Evolutionary conservation across 108 stramenopile genomes (phyloP), one percentile per base, ranked within the genome.

Genomic region (Cyclotella cryptica): DNA sequence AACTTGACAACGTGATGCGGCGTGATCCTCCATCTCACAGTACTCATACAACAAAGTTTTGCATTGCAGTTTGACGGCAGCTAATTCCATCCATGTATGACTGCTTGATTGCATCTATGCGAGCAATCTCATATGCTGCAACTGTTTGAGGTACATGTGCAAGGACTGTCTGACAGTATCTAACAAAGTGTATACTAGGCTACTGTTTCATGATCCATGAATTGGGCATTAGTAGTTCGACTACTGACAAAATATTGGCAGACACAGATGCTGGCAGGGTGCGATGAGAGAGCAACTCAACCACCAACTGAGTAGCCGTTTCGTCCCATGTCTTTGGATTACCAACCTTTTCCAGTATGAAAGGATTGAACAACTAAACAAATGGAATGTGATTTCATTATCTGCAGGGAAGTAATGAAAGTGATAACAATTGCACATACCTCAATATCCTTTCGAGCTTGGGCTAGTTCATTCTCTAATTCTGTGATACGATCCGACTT

Each of bases 121-220:
- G 15, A 42, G 41, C 62, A 40, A 63, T 18, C n/a, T 19, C n/a
- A n/a, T 63, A 63, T 3, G 62, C 62, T 18, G 62, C 62, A 63
- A 63, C 10, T n/a, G 62, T 63, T 13, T 63, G 39, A 12, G 35
- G 3, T 35, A 63, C 35, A 10, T 42, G 39, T 35, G 11, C 55
- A 19, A 55, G 22, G n/a, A 55, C 24, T 12, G 55, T 24, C 24
- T 21, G n/a, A 22, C 55, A 55, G 22, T 21, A 55, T 24, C 22
- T 21, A 12, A 26, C 19, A 21, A 55, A 55, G 55, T 21, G 39
- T 21, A 63, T 40, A 19, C 29, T 29, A 42, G 62, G 62, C 39
- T 40, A 19, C 39, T 63, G 28, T 40, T 21, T 40, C 1, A 63
- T 19, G 1, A 40, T 43, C 18, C 1, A 11, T 13, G n/a, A 11